phyloP scores from a whole-genome alignment of 164 flowering plant genomes.

The Buxus sempervirens region DNA sequence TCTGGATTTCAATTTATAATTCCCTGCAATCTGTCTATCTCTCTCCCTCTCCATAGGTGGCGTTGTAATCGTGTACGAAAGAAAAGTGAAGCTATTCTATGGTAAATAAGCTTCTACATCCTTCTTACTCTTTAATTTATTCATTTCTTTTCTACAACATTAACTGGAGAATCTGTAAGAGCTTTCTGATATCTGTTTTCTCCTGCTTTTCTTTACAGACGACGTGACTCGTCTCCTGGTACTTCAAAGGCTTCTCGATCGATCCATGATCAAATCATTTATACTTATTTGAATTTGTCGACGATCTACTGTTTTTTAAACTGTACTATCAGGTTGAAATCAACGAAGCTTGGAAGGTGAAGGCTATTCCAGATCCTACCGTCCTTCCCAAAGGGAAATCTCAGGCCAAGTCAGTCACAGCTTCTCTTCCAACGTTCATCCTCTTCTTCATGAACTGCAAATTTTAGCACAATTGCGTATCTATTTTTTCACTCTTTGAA shows the following conservation, averaged over 20 bases:
- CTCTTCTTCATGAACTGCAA: neutral
- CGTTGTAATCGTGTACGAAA: constrained; percentile 81
- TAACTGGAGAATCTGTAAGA: neutral
- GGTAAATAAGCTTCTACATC: constrained; percentile 37
- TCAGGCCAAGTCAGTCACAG: constrained; percentile 67
- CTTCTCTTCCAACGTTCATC: neutral
- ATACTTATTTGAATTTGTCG: neutral
- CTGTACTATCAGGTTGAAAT: constrained; percentile 51
- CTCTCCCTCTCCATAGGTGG: constrained; percentile 51
- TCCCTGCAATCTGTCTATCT: neutral
- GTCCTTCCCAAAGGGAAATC: constrained; percentile 76
- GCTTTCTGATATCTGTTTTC: neutral
- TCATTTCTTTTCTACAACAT: neutral
- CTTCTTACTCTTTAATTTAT: neutral
- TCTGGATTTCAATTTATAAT: neutral
- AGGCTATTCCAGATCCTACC: constrained; percentile 58
- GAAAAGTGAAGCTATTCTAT: constrained; percentile 83
- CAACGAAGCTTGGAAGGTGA: constrained; percentile 84
- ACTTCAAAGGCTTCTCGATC: constrained; percentile 9
- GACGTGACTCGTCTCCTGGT: constrained; percentile 83
- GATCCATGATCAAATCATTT: neutral
- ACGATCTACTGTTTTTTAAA: neutral
- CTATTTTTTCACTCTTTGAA: too few relatives aligned
- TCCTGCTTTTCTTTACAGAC: constrained; percentile 38
- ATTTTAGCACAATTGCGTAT: too few relatives aligned